phyloP scores from a whole-genome alignment of 768 basidiomycete genomes.

The Phylloporus rhodoxanthus region DNA sequence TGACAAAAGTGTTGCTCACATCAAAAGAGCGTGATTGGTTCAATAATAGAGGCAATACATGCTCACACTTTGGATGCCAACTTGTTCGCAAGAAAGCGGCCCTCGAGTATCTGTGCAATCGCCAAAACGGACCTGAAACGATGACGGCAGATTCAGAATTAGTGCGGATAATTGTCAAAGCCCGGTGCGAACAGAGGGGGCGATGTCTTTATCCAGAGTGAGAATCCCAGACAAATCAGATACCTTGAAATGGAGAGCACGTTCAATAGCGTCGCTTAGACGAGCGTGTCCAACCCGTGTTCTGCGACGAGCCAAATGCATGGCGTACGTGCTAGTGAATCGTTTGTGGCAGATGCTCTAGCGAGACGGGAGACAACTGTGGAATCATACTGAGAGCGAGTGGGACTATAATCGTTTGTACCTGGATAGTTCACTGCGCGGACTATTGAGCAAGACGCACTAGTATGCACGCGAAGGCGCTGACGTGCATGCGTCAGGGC shows the following conservation, averaged over 20 bases:
- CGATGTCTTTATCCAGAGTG: too few relatives aligned
- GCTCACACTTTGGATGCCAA: too few relatives aligned
- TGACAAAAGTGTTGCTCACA: too few relatives aligned
- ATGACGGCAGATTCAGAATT: too few relatives aligned
- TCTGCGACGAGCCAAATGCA: conserved; percentile 13
- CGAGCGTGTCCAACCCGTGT: conserved; percentile 24
- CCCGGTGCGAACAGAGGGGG: too few relatives aligned
- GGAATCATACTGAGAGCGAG: conserved; percentile 28
- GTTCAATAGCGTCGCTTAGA: conserved; percentile 26
- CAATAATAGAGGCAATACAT: too few relatives aligned
- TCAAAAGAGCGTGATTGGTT: too few relatives aligned
- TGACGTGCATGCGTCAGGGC: conserved; percentile 45
- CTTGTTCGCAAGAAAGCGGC: too few relatives aligned
- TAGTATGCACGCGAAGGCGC: conserved; percentile 54
- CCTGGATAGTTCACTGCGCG: conserved; percentile 39
- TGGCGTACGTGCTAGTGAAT: conserved; percentile 18
- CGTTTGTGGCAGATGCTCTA: conserved; percentile 6
- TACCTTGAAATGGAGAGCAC: conserved; percentile 34
- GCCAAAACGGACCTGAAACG: too few relatives aligned
- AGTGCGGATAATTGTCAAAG: too few relatives aligned
- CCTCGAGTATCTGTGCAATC: too few relatives aligned
- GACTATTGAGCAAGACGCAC: conserved; percentile 53
- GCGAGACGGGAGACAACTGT: conserved; percentile 21
- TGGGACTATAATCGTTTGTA: conserved; percentile 40
- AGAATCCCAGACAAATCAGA: too few relatives aligned